These are phyloP conservation scores for Cynanchum wilfordii DNA, from an alignment of 257 asterid species.

Conservation along the genomic window DNA sequence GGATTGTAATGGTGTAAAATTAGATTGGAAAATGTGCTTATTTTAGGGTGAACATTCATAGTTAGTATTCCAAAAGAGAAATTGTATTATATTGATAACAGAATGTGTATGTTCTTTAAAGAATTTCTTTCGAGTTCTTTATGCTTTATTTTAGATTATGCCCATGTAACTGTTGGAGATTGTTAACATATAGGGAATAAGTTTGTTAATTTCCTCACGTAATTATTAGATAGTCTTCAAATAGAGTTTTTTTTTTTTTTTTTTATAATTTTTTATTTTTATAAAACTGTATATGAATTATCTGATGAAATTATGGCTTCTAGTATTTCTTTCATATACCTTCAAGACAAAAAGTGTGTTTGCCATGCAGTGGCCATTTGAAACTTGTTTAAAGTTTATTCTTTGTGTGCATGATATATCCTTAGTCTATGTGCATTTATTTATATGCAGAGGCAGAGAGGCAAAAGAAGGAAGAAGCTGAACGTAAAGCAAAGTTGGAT, in stretches of 20 bases:
- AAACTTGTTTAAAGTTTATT: neutral
- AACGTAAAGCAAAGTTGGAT: slow-evolving; percentile 28
- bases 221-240: neutral
- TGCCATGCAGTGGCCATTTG: neutral
- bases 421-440: neutral
- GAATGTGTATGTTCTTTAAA: neutral
- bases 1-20: neutral
- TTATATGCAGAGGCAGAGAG: slow-evolving; percentile 27
- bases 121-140: neutral
- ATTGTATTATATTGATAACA: neutral
- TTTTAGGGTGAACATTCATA: neutral
- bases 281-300: neutral
- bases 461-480: slow-evolving; percentile 35
- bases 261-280: no score
- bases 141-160: neutral
- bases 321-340: neutral
- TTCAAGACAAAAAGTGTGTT: neutral
- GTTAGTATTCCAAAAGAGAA: neutral
- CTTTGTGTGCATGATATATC: neutral
- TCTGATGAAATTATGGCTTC: neutral
- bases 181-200: neutral
- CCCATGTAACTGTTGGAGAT: neutral
- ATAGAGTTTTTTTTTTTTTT: no score
- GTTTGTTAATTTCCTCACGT: neutral
- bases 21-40: neutral